These are phyloP conservation scores for Falciphora oryzae DNA, from an alignment of 2,329 filamentous ascomycete genomes.

Conservation along the genomic window DNA sequence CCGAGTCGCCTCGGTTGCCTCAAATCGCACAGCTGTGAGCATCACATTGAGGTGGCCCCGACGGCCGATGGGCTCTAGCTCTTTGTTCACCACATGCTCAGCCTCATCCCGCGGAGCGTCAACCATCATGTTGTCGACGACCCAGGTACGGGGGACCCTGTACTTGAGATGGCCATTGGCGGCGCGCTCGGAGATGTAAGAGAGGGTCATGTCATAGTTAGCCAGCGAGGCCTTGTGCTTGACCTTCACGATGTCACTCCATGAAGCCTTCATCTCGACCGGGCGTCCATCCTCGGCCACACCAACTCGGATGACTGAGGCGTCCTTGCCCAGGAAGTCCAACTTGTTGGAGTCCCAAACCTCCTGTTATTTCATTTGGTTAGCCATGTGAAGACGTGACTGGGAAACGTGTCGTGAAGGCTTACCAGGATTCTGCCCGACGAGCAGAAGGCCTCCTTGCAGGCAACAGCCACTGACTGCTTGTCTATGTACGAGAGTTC, in stretches of 20 bases:
- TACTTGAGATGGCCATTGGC: neutral
- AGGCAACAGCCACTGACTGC: neutral
- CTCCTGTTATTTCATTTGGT: neutral
- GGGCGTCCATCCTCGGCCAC: neutral
- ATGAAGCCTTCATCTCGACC: neutral
- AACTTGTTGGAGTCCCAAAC: constrained; percentile 4
- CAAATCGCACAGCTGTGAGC: neutral
- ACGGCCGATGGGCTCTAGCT: neutral
- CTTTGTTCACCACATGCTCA: neutral
- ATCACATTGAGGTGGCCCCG: constrained; percentile 2
- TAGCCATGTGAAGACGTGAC: neutral
- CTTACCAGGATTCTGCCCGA: neutral
- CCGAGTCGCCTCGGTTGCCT: neutral
- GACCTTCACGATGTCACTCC: neutral
- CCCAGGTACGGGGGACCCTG: neutral
- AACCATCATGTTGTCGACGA: neutral
- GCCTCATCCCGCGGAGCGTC: neutral
- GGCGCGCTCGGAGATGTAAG: neutral
- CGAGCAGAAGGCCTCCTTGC: neutral
- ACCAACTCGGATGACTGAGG: neutral
- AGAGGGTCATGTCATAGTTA: no score
- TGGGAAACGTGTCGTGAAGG: neutral
- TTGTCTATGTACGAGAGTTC: neutral
- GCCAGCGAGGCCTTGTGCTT: neutral
- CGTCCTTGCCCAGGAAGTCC: constrained; percentile 6